Base-by-base conservation (phyloP, 306 rosid species). In the Cicer arietinum region DNA sequence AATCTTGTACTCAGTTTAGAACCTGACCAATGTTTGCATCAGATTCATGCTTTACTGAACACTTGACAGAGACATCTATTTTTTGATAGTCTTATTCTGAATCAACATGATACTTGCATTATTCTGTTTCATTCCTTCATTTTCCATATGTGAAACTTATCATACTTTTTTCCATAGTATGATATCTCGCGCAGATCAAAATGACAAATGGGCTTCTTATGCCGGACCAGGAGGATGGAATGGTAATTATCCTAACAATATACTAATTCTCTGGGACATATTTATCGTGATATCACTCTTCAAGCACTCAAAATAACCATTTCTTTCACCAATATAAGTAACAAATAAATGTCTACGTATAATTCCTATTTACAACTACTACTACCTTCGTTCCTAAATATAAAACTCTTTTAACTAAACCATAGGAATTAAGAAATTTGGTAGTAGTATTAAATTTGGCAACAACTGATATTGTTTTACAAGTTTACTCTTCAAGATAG, bases 191-290 rank as follows among this genome's bases (percentile, higher is more conserved):
- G 92, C 92, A n/a, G 95, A 91, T 81, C 68, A 8, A 65, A 91
- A 89, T 43, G 88, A 91, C 78, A 66, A 65, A 79, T 91, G 97
- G 95, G 92, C 97, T 67, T 85, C 92, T 25, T 88, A 83, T 74
- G 97, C 95, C 61, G 85, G 85, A 82, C 95, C 92, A 51, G 92
- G 95, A 50, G 92, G 92, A 52, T 91, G 97, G 97, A 91, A 91
- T 79, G 97, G 95, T 89, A 85, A 80, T 42, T 6, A 17, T 54
- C 7, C 46, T 50, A 68, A 62, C 43, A 10, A 3, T 16, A 41
- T 22, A 70, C 41, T 66, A 43, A 11, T 30, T 69, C 6, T 62
- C 46, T 12, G 43, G 3, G 7, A 51, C 58, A 59, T 10, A 71
- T 6, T 63, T 7, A 65, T 52, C 73, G 66, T 13, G 43, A 46